Evolutionary conservation across 73 alveolate genomes (phyloP).

Genomic region (Paramecium octaurelia): DNA sequence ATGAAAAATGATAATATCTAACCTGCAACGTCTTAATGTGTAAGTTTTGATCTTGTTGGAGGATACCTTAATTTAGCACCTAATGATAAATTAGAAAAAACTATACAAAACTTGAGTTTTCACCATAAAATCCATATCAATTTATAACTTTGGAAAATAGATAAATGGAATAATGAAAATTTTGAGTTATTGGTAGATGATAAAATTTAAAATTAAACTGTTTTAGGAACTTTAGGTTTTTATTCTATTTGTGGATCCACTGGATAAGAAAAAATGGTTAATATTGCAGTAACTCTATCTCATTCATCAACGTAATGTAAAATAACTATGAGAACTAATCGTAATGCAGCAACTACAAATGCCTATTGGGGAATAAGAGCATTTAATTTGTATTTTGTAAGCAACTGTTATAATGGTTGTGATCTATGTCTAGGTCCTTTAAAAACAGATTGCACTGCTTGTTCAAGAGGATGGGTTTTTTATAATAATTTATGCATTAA

Average conservation of each 20-base stretch:
- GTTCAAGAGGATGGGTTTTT: too few species aligned
- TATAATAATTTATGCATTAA: too few species aligned
- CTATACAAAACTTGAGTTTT: background rate
- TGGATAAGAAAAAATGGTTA: background rate
- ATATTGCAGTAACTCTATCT: background rate
- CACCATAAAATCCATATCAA: background rate
- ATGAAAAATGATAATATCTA: background rate
- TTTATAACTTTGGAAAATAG: background rate
- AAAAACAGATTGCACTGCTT: too few species aligned
- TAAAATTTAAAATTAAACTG: background rate
- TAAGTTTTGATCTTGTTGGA: background rate
- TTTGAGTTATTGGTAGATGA: background rate
- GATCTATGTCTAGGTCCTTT: too few species aligned
- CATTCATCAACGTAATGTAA: background rate
- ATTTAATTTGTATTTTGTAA: too few species aligned
- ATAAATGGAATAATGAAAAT: background rate
- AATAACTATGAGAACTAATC: too few species aligned
- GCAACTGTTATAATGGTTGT: too few species aligned
- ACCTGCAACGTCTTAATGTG: background rate
- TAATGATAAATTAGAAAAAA: background rate
- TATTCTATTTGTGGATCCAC: background rate
- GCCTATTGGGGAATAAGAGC: too few species aligned
- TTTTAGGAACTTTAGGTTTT: background rate
- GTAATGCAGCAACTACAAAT: too few species aligned
- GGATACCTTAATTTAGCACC: background rate